phyloP scores from a whole-genome alignment of 1,139 yeast species.

The Magnusiomyces clavatus region DNA sequence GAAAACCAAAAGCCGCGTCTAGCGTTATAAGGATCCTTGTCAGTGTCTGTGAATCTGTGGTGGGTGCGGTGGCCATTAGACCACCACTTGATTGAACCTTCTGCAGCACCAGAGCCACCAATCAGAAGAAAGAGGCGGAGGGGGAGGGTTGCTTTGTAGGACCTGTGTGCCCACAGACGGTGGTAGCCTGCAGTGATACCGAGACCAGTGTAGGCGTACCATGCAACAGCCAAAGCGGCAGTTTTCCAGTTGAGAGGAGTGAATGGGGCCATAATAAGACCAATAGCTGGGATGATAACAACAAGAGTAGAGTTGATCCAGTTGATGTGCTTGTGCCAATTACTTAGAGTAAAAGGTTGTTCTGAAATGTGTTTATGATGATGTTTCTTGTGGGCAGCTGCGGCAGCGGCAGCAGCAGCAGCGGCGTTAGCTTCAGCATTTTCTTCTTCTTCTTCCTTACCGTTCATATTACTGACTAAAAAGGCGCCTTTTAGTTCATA shows the following conservation, averaged over 20 bases:
- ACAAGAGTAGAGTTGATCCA: slow-evolving; percentile 89
- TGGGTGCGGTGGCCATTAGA: slow-evolving; percentile 94
- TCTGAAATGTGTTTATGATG: slow-evolving; percentile 69
- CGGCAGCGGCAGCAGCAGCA: slow-evolving; percentile 5
- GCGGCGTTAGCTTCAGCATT: slow-evolving; percentile 23
- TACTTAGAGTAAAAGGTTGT: slow-evolving; percentile 76
- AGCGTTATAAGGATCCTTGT: slow-evolving; percentile 96
- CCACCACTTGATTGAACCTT: slow-evolving; percentile 99
- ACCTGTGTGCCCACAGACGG: slow-evolving; percentile 80
- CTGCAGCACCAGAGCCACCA: slow-evolving; percentile 91
- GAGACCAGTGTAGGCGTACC: slow-evolving; percentile 69
- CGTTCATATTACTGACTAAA: slow-evolving; percentile 52
- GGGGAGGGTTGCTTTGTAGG: slow-evolving; percentile 70
- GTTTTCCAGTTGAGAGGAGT: slow-evolving; percentile 60
- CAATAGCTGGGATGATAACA: slow-evolving; percentile 58
- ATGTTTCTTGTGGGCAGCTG: slow-evolving; percentile 12
- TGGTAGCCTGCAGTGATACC: slow-evolving; percentile 97
- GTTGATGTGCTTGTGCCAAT: slow-evolving; percentile 85
- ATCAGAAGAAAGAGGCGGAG: slow-evolving; percentile 67
- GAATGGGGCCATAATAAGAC: slow-evolving; percentile 45
- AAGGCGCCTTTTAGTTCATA: slow-evolving; percentile 45
- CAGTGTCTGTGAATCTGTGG: slow-evolving; percentile 95
- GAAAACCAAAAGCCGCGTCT: slow-evolving; percentile 92
- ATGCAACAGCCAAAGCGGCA: slow-evolving; percentile 46
- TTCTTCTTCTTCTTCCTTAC: slow-evolving; percentile 19